Percentiles rank a stretch among this genome's conserved stretches.
Evolutionary conservation across 2,329 filamentous ascomycete species (phyloP).

Genomic region (Fusarium poae): DNA sequence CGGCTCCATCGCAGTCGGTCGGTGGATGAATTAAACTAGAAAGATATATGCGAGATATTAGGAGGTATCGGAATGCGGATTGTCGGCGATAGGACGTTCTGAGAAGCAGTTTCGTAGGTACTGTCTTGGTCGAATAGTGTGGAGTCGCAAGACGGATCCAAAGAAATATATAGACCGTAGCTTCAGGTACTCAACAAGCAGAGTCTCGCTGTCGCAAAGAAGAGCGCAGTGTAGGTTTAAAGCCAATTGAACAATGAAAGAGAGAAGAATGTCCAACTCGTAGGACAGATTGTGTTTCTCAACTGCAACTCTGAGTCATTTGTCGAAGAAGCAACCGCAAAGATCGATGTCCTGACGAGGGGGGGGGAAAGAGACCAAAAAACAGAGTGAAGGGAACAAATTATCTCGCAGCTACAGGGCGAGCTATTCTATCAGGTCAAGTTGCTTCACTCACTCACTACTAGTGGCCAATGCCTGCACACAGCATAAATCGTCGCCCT

Average conservation of each 20-base stretch:
- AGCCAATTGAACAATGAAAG: neutral
- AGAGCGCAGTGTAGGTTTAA: neutral
- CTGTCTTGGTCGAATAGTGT: constrained; percentile 13
- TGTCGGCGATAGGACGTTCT: neutral
- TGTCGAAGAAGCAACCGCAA: constrained; percentile 5
- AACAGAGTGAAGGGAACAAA: constrained; percentile 8
- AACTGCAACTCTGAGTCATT: constrained; percentile 8
- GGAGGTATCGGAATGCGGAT: neutral
- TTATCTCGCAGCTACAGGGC: constrained; percentile 43
- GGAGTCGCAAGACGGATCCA: constrained; percentile 9
- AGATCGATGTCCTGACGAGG: neutral
- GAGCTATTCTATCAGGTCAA: constrained; percentile 23
- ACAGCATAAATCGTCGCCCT: constrained; percentile 38
- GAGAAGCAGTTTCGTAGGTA: constrained; percentile 19
- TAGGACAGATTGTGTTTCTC: neutral
- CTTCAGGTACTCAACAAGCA: neutral
- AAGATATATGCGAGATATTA: neutral
- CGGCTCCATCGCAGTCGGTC: constrained; percentile 49
- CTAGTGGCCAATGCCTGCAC: constrained; percentile 25
- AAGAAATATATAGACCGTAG: neutral
- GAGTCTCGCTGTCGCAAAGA: neutral
- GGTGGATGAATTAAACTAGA: neutral
- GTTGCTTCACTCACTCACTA: neutral
- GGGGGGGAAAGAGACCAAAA: neutral
- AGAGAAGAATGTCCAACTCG: neutral